These are phyloP conservation scores for Ochetophila trinervis DNA, from an alignment of 306 rosid species.

Conservation along the genomic window DNA sequence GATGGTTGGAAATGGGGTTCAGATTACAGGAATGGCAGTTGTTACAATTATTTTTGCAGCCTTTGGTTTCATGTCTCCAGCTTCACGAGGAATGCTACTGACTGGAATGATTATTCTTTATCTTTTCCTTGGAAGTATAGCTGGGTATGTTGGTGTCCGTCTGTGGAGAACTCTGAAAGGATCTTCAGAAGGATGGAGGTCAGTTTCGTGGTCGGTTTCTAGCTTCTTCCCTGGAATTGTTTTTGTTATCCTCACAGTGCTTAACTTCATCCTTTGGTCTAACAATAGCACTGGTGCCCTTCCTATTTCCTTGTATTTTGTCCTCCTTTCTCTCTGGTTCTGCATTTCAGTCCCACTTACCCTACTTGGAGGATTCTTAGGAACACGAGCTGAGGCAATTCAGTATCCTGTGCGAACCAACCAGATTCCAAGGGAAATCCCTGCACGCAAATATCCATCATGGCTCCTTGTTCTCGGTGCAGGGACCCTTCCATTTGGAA, in stretches of 20 bases:
- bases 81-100: slow-evolving; percentile 82
- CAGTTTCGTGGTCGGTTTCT: slow-evolving; percentile 73
- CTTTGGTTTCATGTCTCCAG: slow-evolving; percentile 78
- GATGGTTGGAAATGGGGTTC: slow-evolving; percentile 95
- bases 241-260: slow-evolving; percentile 64
- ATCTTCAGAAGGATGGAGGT: slow-evolving; percentile 86
- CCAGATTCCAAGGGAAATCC: slow-evolving; percentile 95
- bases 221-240: slow-evolving; percentile 95
- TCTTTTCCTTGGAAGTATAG: slow-evolving; percentile 81
- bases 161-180: slow-evolving; percentile 92
- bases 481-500: slow-evolving; percentile 95
- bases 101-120: slow-evolving; percentile 93
- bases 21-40: slow-evolving; percentile 84
- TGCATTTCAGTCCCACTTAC: slow-evolving; percentile 97
- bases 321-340: slow-evolving; percentile 83
- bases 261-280: slow-evolving; percentile 88
- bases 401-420: slow-evolving; percentile 83
- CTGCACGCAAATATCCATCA: slow-evolving; percentile 88
- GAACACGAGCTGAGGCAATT: slow-evolving; percentile 70
- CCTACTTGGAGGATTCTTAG: slow-evolving; percentile 82
- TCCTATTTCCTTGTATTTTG: slow-evolving; percentile 82
- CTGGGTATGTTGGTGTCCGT: slow-evolving; percentile 92
- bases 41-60: slow-evolving; percentile 91
- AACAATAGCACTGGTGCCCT: slow-evolving; percentile 94
- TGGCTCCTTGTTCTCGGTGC: slow-evolving; percentile 98